Evolutionary conservation across 768 basidiomycete species (phyloP), one percentile per base, ranked within the genome.

Genomic region (Lentinula sp.): DNA sequence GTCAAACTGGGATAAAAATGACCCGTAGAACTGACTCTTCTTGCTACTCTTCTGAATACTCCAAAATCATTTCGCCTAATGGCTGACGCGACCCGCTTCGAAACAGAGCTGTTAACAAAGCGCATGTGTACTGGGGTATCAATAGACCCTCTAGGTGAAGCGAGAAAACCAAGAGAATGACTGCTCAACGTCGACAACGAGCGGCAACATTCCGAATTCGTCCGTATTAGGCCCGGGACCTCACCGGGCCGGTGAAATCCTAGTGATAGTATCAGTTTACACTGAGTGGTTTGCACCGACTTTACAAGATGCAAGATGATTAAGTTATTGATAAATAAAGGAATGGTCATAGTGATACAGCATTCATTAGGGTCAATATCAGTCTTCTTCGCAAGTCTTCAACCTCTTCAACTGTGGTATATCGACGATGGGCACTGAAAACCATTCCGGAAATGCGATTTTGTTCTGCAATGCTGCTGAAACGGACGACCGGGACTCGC

Each of bases 1-100:
- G 56, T 64, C 50, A 60, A 53, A 57, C 59, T 37, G 51, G 61
- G 51, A 57, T 57, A 46, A 48, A 59, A 35, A n/a, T 49, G 18
- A n/a, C 18, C 4, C 32, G 16, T 48, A 6, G 61, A 66, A 72
- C 83, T 72, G 70, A 91, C 90, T 67, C 88, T 80, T 74, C 83
- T 79, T 65, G 77, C 73, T 28, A 28, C 28, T 28, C 28, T 28
- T 28, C 28, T 57, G 37, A 39, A 39, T 28, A 83, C 80, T 71
- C 81, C 80, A 58, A 83, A 76, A 59, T 76, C 68, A 58, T 74
- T 77, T 72, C 80, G 77, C 45, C 78, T 76, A 54, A 79, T 74
- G 59, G 69, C 74, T 64, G 77, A 73, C 56, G 76, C 73, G 62
- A 78, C 78, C 67, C 79, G 83, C 74, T 80, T 82, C 49, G 81